Base-by-base conservation (phyloP, 108 stramenopile genomes). In the Pseudonitzschia multiseries region DNA sequence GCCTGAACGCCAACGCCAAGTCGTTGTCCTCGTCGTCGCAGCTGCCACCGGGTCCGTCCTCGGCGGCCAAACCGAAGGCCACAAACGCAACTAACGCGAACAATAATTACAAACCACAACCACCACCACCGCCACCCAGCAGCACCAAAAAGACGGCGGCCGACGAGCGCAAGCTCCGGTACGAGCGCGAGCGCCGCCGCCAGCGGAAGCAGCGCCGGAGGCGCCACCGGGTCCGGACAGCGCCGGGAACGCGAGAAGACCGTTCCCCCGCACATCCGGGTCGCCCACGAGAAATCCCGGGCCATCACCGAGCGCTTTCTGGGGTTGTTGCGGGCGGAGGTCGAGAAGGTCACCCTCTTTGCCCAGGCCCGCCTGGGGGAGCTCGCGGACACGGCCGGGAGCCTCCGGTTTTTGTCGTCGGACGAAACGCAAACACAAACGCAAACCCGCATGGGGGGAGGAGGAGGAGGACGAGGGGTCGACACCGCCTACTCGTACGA, bases 341-440 rank as follows among this genome's bases (percentile, higher is more conserved):
- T 87, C 8, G 93, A 94, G 73, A 94, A 92, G 75, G 88, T 94
- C 1, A 82, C 84, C 13, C 69, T 94, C 17, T 93, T 93, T 67
- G 81, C 82, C 29, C 83, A 85, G 61, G 59, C 86, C 12, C 80
- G 86, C 50, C 56, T 87, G 29, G 93, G 93, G 13, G 93, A 92
- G 71, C 65, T 94, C 50, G 90, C 89, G 27, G 87, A 94, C 81
- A 88, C 93, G 4, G 86, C 87, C 9, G 93, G 93, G 9, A 85
- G 84, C 52, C 78, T 91, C 42, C 83, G 93, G 52, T 90, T 89
- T 66, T 48, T 76, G 20, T 69, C 71, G 4, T 76, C 73, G 31
- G 78, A 78, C 33, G 83, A 84, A 26, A 54, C n/a, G n/a, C n/a
- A n/a, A n/a, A n/a, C n/a, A n/a, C n/a, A n/a, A n/a, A n/a, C n/a